phyloP scores from a whole-genome alignment of 129 eudicot genomes.

The Chrysanthemum makinoi region DNA sequence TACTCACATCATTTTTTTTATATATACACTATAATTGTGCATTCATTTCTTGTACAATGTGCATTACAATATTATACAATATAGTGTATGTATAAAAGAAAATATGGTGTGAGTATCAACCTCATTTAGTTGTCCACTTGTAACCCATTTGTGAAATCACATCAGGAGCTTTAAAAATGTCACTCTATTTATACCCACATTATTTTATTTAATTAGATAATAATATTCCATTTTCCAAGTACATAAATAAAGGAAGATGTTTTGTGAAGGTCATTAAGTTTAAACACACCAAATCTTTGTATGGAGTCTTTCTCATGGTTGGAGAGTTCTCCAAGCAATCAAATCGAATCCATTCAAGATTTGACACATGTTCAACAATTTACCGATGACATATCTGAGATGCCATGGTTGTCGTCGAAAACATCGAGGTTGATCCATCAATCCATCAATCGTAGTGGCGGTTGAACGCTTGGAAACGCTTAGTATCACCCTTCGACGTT shows the following conservation, averaged over 20 bases:
- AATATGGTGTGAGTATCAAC: no score
- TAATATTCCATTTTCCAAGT: conserved; percentile 1
- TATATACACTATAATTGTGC: no score
- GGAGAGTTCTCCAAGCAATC: conserved; percentile 14
- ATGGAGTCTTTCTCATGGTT: conserved; percentile 12
- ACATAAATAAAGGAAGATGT: conserved; percentile 9
- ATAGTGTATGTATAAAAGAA: no score
- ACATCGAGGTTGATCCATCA: neutral
- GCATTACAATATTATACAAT: no score
- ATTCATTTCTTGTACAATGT: no score
- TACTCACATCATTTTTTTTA: no score
- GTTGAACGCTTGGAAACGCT: conserved; percentile 22
- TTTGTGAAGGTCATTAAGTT: neutral
- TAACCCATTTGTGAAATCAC: no score
- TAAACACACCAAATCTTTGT: neutral
- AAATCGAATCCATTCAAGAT: conserved; percentile 25
- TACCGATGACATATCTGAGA: conserved; percentile 13
- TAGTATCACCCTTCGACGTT: conserved; percentile 11
- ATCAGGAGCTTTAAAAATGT: no score
- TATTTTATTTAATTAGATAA: neutral
- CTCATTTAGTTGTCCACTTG: no score
- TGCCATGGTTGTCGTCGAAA: conserved; percentile 1
- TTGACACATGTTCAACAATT: conserved; percentile 29
- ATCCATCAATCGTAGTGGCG: conserved; percentile 15
- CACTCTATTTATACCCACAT: neutral